Evolutionary conservation across 208 protist genomes (phyloP), one percentile per base, ranked within the genome.

Genomic region (Giardia duodenalis): DNA sequence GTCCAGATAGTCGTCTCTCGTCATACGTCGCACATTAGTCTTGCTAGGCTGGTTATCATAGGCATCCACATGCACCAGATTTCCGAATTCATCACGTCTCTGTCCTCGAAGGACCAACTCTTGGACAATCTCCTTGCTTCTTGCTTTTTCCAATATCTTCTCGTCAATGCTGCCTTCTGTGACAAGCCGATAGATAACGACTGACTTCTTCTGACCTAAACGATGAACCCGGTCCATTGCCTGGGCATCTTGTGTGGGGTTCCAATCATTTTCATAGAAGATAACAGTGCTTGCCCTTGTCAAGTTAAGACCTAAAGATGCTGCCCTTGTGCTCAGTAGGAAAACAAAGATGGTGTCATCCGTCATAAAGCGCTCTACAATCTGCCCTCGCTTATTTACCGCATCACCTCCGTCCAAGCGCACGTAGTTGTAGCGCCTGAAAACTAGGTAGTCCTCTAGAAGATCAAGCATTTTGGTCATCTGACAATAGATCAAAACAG

Each of bases 241-340:
- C 92, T 96, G 95, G 57, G 92, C 22, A 93, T 96, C 95, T 47
- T 94, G 93, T 2, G 94, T 94, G 0, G 98, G 98, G 95, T 99
- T 99, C 98, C 98, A 99, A 94, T 99, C 98, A 46, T 94, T 97
- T 95, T 99, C 98, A 94, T 99, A 99, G 93, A 99, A 99, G 47
- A 99, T 98, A 86, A 99, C 98, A 22, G 97, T 99, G 94, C 99
- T 97, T 2, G 98, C 98, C 47, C 97, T 97, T 44, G 97, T 98
- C 19, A 99, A 94, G 94, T 99, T 99, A n/a, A 99, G 94, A 22
- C 98, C 98, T 0, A 99, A 94, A 67, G 98, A 97, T 91, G 98
- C 98, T 2, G 96, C 97, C 46, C 98, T 95, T 47, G 98, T 99
- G 0, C 97, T 98, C 0, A 99, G 94, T 47, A 99, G 97, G 95